Percentiles rank a stretch among this genome's conserved stretches.
Evolutionary conservation across 2,329 filamentous ascomycete species (phyloP).

Genomic region (Ceratocystis albifundus): DNA sequence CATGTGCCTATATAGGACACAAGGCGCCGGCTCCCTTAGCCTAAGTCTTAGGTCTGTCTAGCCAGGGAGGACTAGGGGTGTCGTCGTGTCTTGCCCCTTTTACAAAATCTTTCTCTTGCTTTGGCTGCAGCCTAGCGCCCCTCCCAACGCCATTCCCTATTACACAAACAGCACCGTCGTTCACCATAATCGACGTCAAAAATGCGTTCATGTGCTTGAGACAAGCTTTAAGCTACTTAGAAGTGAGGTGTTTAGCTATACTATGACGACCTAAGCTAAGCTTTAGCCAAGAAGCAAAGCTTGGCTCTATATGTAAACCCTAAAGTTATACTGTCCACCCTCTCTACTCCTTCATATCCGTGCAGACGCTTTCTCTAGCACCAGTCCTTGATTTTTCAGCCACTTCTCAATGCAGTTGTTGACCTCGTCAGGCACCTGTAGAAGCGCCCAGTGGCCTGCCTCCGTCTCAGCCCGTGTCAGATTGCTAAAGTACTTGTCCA

Average conservation of each 20-base stretch:
- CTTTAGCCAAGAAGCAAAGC: background rate
- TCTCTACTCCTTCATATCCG: slow-evolving; percentile 29
- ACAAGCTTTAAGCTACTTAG: background rate
- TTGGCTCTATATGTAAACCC: background rate
- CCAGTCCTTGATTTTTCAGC: slow-evolving; percentile 37
- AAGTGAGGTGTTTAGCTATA: background rate
- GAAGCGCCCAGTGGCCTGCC: slow-evolving; percentile 71
- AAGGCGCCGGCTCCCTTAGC: no score
- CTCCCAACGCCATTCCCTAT: no score
- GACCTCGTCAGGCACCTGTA: slow-evolving; percentile 57
- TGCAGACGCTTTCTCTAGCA: slow-evolving; percentile 27
- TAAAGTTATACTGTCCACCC: background rate
- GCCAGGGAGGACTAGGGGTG: no score
- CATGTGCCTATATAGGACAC: no score
- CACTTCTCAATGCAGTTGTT: slow-evolving; percentile 60
- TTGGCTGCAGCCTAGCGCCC: no score
- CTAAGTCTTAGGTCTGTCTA: no score
- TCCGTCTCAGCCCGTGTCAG: slow-evolving; percentile 55
- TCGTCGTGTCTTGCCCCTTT: no score
- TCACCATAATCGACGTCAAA: background rate
- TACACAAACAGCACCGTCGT: background rate
- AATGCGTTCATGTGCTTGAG: background rate
- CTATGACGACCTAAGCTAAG: background rate
- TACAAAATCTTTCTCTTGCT: no score
- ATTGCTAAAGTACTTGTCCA: slow-evolving; percentile 55